phyloP scores from a whole-genome alignment of 345 rosid species.

The Camelina neglecta region DNA sequence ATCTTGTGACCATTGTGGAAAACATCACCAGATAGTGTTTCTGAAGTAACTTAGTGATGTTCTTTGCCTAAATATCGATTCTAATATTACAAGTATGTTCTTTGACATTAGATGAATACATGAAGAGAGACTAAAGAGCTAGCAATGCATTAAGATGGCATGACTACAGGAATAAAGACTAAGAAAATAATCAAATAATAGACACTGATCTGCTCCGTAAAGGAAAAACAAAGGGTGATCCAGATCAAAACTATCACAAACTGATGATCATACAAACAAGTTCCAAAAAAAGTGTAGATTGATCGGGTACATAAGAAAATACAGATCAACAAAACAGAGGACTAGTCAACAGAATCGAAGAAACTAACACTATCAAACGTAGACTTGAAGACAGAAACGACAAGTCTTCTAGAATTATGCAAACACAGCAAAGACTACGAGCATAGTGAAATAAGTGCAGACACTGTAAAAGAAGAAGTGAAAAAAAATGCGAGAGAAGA shows the following conservation, averaged over 20 bases:
- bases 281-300: background rate
- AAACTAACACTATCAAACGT: background rate
- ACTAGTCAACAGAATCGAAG: background rate
- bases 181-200: too few species aligned
- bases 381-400: background rate
- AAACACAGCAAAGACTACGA: background rate
- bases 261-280: background rate
- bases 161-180: background rate
- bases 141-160: background rate
- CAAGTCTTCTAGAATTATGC: background rate
- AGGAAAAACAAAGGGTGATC: background rate
- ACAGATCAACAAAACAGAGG: background rate
- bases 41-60: background rate
- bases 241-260: background rate
- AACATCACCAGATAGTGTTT: conserved; percentile 2
- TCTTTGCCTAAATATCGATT: background rate
- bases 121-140: background rate
- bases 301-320: background rate
- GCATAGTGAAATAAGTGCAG: background rate
- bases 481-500: background rate
- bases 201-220: background rate
- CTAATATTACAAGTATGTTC: conserved; percentile 3
- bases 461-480: background rate
- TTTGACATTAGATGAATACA: background rate
- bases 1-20: conserved; percentile 13